Percentiles rank a stretch among this genome's conserved stretches.
Evolutionary conservation across 345 rosid species (phyloP).

Genomic region (Aegle marmelos): DNA sequence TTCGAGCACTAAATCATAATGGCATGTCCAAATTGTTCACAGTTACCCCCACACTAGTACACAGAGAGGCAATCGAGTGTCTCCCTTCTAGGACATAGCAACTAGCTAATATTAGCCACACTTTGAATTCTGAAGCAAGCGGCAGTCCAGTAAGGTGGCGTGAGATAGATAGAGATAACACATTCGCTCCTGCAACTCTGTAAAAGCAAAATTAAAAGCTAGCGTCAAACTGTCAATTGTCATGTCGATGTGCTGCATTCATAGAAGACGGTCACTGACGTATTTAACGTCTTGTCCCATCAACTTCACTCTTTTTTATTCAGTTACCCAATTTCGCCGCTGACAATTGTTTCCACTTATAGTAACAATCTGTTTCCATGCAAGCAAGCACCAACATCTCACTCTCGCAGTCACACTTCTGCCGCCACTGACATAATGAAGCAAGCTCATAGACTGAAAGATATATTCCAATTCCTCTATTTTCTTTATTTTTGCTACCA

Average conservation of each 20-base stretch:
- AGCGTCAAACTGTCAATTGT: neutral
- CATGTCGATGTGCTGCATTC: conserved; percentile 23
- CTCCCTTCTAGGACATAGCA: neutral
- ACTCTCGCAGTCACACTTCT: neutral
- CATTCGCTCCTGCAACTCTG: conserved; percentile 13
- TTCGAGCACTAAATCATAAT: neutral
- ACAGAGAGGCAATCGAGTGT: neutral
- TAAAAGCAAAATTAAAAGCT: neutral
- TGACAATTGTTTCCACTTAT: conserved; percentile 18
- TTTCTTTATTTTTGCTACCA: neutral
- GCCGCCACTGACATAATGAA: neutral
- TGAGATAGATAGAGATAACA: neutral
- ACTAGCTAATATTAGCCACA: neutral
- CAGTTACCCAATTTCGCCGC: conserved; percentile 13
- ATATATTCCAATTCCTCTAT: conserved; percentile 4
- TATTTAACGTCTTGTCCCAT: conserved; percentile 26
- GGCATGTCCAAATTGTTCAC: neutral
- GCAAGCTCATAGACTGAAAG: conserved; percentile 7
- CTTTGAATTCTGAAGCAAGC: neutral
- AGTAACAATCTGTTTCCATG: conserved; percentile 19
- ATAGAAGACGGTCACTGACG: neutral
- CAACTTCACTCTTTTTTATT: conserved; percentile 16
- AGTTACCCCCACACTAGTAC: neutral
- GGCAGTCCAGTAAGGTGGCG: conserved; percentile 14
- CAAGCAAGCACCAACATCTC: conserved; percentile 12